phyloP scores from a whole-genome alignment of 1,139 yeast species.

The Kluyveromyces marxianus region DNA sequence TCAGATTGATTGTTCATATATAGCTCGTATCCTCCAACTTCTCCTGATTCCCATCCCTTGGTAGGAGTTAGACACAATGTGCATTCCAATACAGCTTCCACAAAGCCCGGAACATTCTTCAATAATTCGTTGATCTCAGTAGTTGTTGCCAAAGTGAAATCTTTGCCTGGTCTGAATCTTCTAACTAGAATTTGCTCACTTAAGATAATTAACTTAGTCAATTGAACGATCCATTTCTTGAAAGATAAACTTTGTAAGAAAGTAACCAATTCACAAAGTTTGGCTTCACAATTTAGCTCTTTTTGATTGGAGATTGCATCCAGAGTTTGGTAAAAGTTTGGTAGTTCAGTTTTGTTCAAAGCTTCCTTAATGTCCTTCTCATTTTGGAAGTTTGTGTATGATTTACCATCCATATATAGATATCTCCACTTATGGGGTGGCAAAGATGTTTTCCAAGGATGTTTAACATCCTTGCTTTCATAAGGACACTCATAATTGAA shows the following conservation, averaged over 20 bases:
- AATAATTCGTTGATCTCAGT: slow-evolving; percentile 41
- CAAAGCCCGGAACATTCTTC: slow-evolving; percentile 24
- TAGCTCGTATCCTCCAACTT: slow-evolving; percentile 87
- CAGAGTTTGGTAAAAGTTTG: slow-evolving; percentile 41
- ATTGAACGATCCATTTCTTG: slow-evolving; percentile 56
- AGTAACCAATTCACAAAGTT: slow-evolving; percentile 47
- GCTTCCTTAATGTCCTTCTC: slow-evolving; percentile 28
- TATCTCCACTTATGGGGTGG: slow-evolving; percentile 93
- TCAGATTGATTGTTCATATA: slow-evolving; percentile 63
- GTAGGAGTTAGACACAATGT: slow-evolving; percentile 76
- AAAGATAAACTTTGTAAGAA: slow-evolving; percentile 57
- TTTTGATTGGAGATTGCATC: slow-evolving; percentile 27
- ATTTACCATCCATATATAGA: slow-evolving; percentile 71
- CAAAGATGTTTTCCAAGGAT: slow-evolving; percentile 85
- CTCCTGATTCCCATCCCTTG: slow-evolving; percentile 79
- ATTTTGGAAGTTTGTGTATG: slow-evolving; percentile 25
- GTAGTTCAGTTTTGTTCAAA: slow-evolving; percentile 40
- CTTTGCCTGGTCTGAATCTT: slow-evolving; percentile 91
- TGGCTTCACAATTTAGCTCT: slow-evolving; percentile 22
- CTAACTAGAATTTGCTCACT: slow-evolving; percentile 67
- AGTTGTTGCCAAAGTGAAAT: slow-evolving; percentile 85
- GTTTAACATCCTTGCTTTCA: slow-evolving; percentile 44
- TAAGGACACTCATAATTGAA: slow-evolving; percentile 56
- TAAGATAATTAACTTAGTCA: slow-evolving; percentile 60
- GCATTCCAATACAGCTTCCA: slow-evolving; percentile 41